A percentile compares a stretch with the other conserved stretches of the same genome.
Evolutionary conservation across 139 green algal genomes (phyloP).

Genomic region (Picocystis salinarum): DNA sequence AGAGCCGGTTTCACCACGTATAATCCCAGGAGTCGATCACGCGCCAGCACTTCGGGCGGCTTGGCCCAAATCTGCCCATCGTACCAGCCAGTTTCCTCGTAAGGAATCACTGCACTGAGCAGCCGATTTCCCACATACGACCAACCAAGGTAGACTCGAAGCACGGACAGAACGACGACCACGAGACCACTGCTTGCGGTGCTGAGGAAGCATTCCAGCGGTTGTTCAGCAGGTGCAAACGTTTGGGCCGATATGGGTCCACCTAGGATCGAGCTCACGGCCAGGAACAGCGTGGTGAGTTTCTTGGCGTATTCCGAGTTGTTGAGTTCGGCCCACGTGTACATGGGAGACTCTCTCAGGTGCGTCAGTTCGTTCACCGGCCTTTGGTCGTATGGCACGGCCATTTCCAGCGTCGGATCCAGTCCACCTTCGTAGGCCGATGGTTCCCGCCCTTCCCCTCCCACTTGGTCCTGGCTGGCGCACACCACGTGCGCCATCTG

Average conservation of each 20-base stretch:
- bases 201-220: neutral
- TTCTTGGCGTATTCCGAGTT: slow-evolving; percentile 27
- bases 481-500: too few relatives aligned
- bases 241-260: slow-evolving; percentile 60
- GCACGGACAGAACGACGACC: neutral
- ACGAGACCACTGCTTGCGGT: neutral
- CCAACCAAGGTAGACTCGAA: slow-evolving; percentile 49
- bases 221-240: slow-evolving; percentile 40
- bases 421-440: slow-evolving; percentile 7
- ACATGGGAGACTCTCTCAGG: slow-evolving; percentile 44
- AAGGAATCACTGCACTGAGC: slow-evolving; percentile 30
- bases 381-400: slow-evolving; percentile 54
- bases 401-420: slow-evolving; percentile 30
- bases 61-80: slow-evolving; percentile 63
- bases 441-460: neutral
- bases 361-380: slow-evolving; percentile 58
- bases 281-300: slow-evolving; percentile 28
- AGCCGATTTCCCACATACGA: slow-evolving; percentile 74
- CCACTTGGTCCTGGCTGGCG: too few relatives aligned
- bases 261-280: slow-evolving; percentile 37
- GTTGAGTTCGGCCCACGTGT: slow-evolving; percentile 46
- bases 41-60: slow-evolving; percentile 51
- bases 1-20: slow-evolving; percentile 38
- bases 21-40: slow-evolving; percentile 55
- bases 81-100: slow-evolving; percentile 36